Evolutionary conservation across 129 eudicot species (phyloP), one percentile per base, ranked within the genome.

Genomic region (Tanacetum coccineum): DNA sequence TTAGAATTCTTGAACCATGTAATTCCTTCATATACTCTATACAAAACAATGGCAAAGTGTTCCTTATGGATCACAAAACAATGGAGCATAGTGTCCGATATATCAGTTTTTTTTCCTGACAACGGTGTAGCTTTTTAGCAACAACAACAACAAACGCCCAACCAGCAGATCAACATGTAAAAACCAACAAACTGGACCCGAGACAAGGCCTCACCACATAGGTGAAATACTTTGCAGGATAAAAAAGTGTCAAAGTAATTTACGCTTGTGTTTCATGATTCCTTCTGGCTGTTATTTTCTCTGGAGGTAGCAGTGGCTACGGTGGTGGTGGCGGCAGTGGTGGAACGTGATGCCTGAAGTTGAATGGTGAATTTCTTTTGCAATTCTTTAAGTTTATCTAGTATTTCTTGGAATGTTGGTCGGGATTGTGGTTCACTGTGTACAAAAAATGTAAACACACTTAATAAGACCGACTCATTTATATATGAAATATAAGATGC

Each of bases 351-450:
- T 22, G 90, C 86, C 59, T 81, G 89, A 49, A 83, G 74, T 44
- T 85, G 92, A 54, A 81, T 57, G 7, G 83, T 65, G 69, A 67
- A 80, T 67, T 80, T 87, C 76, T 76, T 81, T 71, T 83, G 96
- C 71, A 91, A 42, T 13, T 87, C 88, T 75, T 83, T 91, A 14
- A 91, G 88, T 66, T 78, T 91, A 19, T 91, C 97, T 42, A 87
- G 70, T 71, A 91, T 52, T 77, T 91, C 96, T 66, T 85, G 97
- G 75, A 91, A 91, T 12, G 97, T 71, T 48, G 97, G 97, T 36
- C 97, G 87, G 10, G 67, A 51, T 70, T 81, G 86, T 26, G 96
- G 94, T 55, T 91, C 97, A 17, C 97, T 91, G 87, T 56, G 44
- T 13, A 46, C 28, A 20, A 60, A 52, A 70, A 58, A 70, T 56